Evolutionary conservation across 352 stramenopile genomes (phyloP), one percentile per base, ranked within the genome.

Genomic region (Phytophthora pistaciae): DNA sequence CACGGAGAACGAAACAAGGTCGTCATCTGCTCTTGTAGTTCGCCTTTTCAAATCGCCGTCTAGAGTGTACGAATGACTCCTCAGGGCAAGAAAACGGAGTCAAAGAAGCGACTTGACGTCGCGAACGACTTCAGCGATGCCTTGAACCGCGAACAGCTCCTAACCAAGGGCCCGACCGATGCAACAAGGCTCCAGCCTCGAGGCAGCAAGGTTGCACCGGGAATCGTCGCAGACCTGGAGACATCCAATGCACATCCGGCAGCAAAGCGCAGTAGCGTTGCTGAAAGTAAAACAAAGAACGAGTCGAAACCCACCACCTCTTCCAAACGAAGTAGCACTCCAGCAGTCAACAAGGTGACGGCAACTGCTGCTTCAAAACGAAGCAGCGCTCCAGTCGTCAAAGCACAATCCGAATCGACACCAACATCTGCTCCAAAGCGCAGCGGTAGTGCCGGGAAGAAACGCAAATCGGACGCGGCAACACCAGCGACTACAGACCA

Each of bases 51-150:
- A 21, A 18, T 54, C 7, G 52, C 29, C 13, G 25, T 29, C 16
- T 21, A 5, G 16, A 3, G 25, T 31, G 20, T 40, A 2, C 49
- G 25, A 33, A 68, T 64, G 59, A 38, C 13, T 10, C 16, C 44
- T 53, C 59, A 20, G n/a, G 27, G 25, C 29, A 64, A 69, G 31
- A 20, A 78, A 67, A 59, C 60, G 48, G 48, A 25, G 14, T 18
- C 48, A 11, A 54, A 68, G 31, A 80, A 74, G 49, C 61, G 50
- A 23, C 62, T 59, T n/a, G 69, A 70, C 23, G 33, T 54, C 20
- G 63, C 65, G 7, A 65, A 60, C 21, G 50, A 73, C 5, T 80
- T 82, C 23, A 78, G 71, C 29, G 61, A 79, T 46, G 73, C 61
- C 10, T 60, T 78, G 23, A 78, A 72, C 29, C 78, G 73, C 40